Base-by-base conservation (phyloP, 2,329 filamentous ascomycete species). In the Neonectria neomacrospora region DNA sequence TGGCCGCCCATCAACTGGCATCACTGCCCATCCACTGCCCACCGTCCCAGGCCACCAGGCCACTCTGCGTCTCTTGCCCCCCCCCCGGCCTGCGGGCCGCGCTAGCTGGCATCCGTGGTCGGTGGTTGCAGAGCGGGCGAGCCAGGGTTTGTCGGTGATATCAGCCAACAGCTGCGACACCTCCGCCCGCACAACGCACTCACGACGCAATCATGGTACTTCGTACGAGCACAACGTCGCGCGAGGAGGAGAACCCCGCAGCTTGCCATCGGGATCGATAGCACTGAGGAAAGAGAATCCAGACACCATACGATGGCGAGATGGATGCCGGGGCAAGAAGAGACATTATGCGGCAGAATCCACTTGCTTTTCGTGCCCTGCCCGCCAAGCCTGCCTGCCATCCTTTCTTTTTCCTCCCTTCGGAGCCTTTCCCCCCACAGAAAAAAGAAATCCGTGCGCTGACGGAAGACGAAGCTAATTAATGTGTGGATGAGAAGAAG, bases 91-190 rank as follows among this genome's bases (percentile, higher is more conserved):
- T n/a, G n/a, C 28, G 9, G 39, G 50, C 42, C 34, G 34, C 52
- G 39, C 61, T 64, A 61, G 47, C 53, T 41, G 56, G 61, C 57
- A 18, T 26, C 56, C 23, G 18, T 32, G 45, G 48, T 56, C 48
- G 54, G 53, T 47, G 52, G 57, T 54, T 61, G 61, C 57, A 61
- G 61, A 54, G 52, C 53, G 57, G 57, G 32, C 32, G 57, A 60
- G 47, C 52, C 56, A 42, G 52, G 57, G 37, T 22, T 22, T 37
- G 32, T 64, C 61, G 61, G 61, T 64, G 61, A 61, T 64, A 64
- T 57, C 53, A 64, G 52, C 57, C 61, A 64, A 53, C 57, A 47
- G 37, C 45, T 48, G 51, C 32, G 55, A 56, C 45, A 56, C 45
- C 50, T 37, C 52, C 52, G 52, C 57, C 32, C 56, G 41, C 55